phyloP scores from a whole-genome alignment of 2,329 filamentous ascomycete genomes.

The Colletotrichum aenigma region DNA sequence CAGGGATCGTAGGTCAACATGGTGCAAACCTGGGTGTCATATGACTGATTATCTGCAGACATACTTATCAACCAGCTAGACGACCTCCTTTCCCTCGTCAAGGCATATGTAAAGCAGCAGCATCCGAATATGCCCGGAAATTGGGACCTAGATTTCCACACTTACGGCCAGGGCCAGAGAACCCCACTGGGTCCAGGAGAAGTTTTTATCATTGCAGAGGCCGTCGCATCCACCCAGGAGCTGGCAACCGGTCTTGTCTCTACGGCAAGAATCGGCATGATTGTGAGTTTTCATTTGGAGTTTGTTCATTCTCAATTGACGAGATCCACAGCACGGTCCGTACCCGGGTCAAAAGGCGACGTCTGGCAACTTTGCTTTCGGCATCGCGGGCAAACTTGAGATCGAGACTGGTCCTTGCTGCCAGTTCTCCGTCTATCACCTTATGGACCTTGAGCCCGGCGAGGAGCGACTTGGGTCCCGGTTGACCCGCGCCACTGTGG shows the following conservation, averaged over 20 bases:
- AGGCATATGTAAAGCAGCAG: not conserved
- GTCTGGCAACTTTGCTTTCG: not conserved
- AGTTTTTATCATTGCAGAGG: conserved; percentile 52
- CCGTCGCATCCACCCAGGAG: conserved; percentile 46
- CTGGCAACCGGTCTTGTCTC: conserved; percentile 40
- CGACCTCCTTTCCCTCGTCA: not conserved
- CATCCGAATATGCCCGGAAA: not conserved
- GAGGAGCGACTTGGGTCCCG: not conserved
- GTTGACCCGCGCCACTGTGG: not conserved
- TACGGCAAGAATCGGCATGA: conserved; percentile 32
- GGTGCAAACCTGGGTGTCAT: not conserved
- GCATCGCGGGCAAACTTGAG: not conserved
- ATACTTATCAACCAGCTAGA: not conserved
- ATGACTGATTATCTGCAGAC: not conserved
- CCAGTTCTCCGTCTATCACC: not conserved
- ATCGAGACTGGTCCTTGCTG: not conserved
- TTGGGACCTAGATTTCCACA: not conserved
- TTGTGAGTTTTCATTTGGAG: not conserved
- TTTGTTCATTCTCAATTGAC: not conserved
- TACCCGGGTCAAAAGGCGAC: not conserved
- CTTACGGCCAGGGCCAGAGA: not conserved
- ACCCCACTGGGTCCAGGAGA: conserved; percentile 28
- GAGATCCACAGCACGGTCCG: not conserved
- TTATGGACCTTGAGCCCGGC: not conserved
- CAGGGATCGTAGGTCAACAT: not conserved